Evolutionary conservation across 2,329 filamentous ascomycete genomes (phyloP).

Genomic region (Ophiostoma tasmaniense): DNA sequence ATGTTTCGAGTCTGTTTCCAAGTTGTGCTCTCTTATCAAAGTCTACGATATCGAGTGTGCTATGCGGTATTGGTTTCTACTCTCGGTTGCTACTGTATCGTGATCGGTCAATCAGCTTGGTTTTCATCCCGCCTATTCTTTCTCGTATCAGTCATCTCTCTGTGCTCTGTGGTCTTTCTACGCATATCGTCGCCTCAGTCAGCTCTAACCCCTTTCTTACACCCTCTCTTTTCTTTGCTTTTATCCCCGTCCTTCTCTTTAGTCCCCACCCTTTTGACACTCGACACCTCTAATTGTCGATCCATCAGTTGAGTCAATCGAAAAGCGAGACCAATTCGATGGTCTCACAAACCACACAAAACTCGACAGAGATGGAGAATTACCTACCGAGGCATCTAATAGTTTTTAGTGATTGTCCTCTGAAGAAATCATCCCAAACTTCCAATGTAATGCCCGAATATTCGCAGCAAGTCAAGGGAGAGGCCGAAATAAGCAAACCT

Average conservation of each 20-base stretch:
- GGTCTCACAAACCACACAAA: neutral
- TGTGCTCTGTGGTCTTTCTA: neutral
- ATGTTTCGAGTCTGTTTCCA: neutral
- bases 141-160: neutral
- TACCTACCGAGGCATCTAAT: neutral
- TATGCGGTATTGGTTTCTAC: neutral
- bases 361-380: neutral
- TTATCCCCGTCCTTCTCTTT: neutral
- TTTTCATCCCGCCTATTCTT: neutral
- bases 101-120: neutral
- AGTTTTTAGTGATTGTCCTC: neutral
- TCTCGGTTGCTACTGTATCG: neutral
- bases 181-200: no score
- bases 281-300: neutral
- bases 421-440: neutral
- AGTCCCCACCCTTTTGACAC: neutral
- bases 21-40: neutral
- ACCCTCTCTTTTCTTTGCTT: neutral
- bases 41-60: neutral
- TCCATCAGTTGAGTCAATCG: neutral
- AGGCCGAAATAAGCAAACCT: neutral
- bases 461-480: neutral
- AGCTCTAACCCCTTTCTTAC: no score
- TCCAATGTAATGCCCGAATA: neutral
- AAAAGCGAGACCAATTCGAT: neutral